These are phyloP conservation scores for Mycena pura DNA, from an alignment of 768 basidiomycete species.

Conservation along the genomic window DNA sequence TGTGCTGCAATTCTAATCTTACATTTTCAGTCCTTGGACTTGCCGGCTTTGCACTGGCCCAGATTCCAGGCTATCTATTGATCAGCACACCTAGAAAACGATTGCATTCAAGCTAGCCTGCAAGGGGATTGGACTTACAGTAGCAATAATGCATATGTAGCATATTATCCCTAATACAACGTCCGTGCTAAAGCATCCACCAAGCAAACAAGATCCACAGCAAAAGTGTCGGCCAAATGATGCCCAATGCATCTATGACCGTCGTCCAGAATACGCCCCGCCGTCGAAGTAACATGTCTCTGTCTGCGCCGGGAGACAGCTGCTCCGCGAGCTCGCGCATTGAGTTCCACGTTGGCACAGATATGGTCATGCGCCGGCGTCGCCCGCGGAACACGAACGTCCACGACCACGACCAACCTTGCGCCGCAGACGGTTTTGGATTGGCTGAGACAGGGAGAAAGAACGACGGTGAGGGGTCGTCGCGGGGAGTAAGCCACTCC, in stretches of 20 bases:
- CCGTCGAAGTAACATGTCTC: constrained; percentile 26
- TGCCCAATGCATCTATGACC: constrained; percentile 44
- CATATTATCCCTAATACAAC: neutral
- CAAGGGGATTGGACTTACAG: constrained; percentile 3
- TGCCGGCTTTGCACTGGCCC: constrained; percentile 22
- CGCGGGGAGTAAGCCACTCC: constrained; percentile 44
- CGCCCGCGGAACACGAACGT: constrained; percentile 63
- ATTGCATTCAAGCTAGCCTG: constrained; percentile 4
- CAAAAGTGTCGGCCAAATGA: constrained; percentile 45
- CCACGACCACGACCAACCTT: constrained; percentile 52
- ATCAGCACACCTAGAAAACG: neutral
- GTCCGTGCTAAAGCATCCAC: constrained; percentile 37
- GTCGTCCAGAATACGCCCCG: constrained; percentile 44
- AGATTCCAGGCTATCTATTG: constrained; percentile 17
- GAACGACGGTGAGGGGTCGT: constrained; percentile 31
- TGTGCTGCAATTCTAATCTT: neutral
- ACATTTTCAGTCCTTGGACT: constrained; percentile 25
- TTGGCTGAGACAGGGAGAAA: constrained; percentile 49
- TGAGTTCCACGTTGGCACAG: constrained; percentile 44
- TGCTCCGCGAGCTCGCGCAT: constrained; percentile 21
- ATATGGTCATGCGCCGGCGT: constrained; percentile 59
- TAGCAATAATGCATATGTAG: constrained; percentile 21
- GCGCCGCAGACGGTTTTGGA: constrained; percentile 24
- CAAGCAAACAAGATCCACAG: constrained; percentile 47
- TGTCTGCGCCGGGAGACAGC: constrained; percentile 22